These are phyloP conservation scores for Xylaria polymorpha DNA, from an alignment of 2,329 filamentous ascomycete species.

Conservation along the genomic window DNA sequence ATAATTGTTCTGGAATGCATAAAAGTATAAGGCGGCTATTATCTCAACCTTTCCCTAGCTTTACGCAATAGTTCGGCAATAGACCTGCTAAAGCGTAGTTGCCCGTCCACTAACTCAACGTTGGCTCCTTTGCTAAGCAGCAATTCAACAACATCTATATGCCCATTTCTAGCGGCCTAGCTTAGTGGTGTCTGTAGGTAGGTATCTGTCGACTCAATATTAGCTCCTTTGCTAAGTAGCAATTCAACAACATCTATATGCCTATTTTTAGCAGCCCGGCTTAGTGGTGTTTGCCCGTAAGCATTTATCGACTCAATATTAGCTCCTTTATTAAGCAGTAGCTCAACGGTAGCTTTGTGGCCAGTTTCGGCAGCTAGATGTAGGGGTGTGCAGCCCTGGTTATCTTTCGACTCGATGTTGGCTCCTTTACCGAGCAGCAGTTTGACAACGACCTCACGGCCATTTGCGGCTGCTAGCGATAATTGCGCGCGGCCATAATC, in stretches of 20 bases:
- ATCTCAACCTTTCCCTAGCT: too few relatives aligned
- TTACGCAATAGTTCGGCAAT: too few relatives aligned
- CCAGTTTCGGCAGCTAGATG: background rate
- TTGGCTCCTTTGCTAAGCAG: background rate
- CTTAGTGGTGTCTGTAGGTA: too few relatives aligned
- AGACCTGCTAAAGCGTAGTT: too few relatives aligned
- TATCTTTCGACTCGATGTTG: background rate
- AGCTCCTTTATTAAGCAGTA: background rate
- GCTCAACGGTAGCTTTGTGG: background rate
- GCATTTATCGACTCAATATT: background rate
- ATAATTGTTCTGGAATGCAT: too few relatives aligned
- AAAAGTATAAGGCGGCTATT: too few relatives aligned
- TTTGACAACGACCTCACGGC: background rate
- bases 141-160: background rate
- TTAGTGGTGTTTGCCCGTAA: background rate
- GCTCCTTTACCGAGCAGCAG: slow-evolving; percentile 5
- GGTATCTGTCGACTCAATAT: too few relatives aligned
- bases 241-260: background rate
- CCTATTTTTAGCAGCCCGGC: background rate
- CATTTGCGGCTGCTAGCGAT: background rate
- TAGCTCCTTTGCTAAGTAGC: background rate
- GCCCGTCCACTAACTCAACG: too few relatives aligned
- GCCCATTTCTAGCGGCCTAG: background rate
- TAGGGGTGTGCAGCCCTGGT: too few relatives aligned
- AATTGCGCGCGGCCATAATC: background rate